Conservation (phyloP, 371 early-diverging fungal species). For the Mucor indicus region DNA sequence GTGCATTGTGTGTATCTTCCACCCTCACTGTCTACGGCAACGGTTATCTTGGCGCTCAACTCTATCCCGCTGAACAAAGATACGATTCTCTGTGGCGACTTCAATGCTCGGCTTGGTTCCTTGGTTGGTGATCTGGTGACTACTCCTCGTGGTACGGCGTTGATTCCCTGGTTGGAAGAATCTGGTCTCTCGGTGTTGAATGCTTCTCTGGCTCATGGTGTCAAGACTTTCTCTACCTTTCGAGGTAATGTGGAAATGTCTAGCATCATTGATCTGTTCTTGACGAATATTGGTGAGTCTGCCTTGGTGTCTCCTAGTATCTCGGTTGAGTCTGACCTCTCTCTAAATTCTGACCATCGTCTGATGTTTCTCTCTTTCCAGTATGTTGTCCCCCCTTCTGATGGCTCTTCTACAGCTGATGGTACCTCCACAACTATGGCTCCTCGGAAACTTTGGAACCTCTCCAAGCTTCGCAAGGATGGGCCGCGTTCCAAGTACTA, state of each 20-base stretch:
- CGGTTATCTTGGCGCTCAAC: background rate
- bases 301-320: background rate
- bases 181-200: background rate
- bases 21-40: constrained; percentile 2
- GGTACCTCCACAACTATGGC: no score
- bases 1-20: constrained; percentile 15
- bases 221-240: constrained; percentile 2
- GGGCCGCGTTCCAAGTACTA: background rate
- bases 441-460: constrained; percentile 7
- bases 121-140: constrained; percentile 1
- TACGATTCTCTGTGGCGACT: constrained; percentile 8
- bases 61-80: constrained; percentile 1
- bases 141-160: background rate
- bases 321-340: background rate
- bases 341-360: constrained; percentile 9
- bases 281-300: background rate
- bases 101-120: constrained; percentile 7
- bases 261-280: constrained; percentile 12
- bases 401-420: no score
- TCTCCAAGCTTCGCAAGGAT: background rate
- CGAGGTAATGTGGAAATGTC: background rate
- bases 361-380: background rate
- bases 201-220: constrained; percentile 2
- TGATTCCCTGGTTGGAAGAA: background rate
- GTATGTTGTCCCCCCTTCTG: background rate